These are phyloP conservation scores for Silene coronaria DNA, from an alignment of 179 eudicot species.

Conservation along the genomic window DNA sequence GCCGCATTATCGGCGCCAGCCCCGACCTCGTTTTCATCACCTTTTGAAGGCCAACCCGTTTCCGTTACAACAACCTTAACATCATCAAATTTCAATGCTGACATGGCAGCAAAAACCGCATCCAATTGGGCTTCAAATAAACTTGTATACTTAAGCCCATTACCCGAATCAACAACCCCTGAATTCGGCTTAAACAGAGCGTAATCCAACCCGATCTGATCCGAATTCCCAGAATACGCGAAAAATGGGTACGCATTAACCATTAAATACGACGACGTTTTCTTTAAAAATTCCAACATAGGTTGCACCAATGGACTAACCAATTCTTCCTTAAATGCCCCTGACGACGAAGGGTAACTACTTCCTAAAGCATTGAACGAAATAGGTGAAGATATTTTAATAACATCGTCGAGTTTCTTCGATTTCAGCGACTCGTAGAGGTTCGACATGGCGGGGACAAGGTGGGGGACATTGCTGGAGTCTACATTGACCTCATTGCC, in stretches of 20 bases:
- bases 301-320: conserved; percentile 57
- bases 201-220: conserved; percentile 58
- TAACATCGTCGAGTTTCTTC: conserved; percentile 17
- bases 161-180: conserved; percentile 49
- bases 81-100: conserved; percentile 32
- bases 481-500: conserved; percentile 75
- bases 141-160: conserved; percentile 49
- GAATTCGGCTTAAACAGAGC: conserved; percentile 48
- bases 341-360: conserved; percentile 79
- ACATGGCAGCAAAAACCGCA: conserved; percentile 71
- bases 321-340: conserved; percentile 57
- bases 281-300: conserved; percentile 46
- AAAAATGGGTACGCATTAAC: conserved; percentile 82
- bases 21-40: conserved; percentile 57
- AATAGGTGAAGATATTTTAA: conserved; percentile 61
- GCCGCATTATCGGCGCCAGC: conserved; percentile 55
- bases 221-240: conserved; percentile 59
- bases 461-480: conserved; percentile 36
- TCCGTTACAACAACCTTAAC: conserved; percentile 60
- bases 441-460: conserved; percentile 74
- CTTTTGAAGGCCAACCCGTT: conserved; percentile 86
- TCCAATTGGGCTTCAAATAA: conserved; percentile 79
- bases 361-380: conserved; percentile 43
- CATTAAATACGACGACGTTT: conserved; percentile 63
- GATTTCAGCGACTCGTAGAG: conserved; percentile 38